Evolutionary conservation across 2,329 filamentous ascomycete genomes (phyloP).

Genomic region (Pseudogymnoascus pannorum): DNA sequence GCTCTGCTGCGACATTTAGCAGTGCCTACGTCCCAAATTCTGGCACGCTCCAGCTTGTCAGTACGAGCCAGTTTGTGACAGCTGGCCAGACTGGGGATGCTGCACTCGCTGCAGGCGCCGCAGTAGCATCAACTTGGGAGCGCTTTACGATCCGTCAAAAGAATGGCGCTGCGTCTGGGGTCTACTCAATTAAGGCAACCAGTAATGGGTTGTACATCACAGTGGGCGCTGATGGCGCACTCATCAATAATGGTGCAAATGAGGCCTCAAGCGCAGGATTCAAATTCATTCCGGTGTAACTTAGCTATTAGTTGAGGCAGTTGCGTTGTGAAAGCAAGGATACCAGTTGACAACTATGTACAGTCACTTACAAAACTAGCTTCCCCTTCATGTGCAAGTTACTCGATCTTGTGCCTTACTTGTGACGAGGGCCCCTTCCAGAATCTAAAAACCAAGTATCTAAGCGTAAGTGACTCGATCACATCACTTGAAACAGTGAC

Average conservation of each 20-base stretch:
- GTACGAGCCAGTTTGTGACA: constrained; percentile 17
- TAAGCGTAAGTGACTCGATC: too few relatives aligned
- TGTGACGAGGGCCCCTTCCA: too few relatives aligned
- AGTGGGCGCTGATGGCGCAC: constrained; percentile 16
- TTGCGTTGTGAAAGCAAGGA: background rate
- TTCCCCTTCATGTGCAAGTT: too few relatives aligned
- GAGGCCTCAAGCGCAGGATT: constrained; percentile 13
- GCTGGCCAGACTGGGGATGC: constrained; percentile 19
- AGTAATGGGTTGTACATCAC: constrained; percentile 21
- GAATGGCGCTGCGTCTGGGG: constrained; percentile 16
- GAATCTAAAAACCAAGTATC: too few relatives aligned
- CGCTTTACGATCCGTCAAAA: constrained; percentile 21
- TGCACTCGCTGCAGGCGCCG: constrained; percentile 17
- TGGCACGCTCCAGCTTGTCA: constrained; percentile 12
- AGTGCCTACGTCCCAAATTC: constrained; percentile 22
- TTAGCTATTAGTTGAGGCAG: background rate
- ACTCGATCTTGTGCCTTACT: too few relatives aligned
- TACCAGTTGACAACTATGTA: background rate
- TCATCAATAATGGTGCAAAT: constrained; percentile 19
- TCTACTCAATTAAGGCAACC: constrained; percentile 22
- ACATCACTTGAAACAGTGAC: too few relatives aligned
- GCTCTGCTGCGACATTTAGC: constrained; percentile 16
- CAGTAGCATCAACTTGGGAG: constrained; percentile 19
- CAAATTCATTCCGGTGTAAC: constrained; percentile 12
- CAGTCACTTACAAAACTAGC: too few relatives aligned